Evolutionary conservation across 2,329 filamentous ascomycete species (phyloP).

Genomic region (Thielaviopsis ethacetica): DNA sequence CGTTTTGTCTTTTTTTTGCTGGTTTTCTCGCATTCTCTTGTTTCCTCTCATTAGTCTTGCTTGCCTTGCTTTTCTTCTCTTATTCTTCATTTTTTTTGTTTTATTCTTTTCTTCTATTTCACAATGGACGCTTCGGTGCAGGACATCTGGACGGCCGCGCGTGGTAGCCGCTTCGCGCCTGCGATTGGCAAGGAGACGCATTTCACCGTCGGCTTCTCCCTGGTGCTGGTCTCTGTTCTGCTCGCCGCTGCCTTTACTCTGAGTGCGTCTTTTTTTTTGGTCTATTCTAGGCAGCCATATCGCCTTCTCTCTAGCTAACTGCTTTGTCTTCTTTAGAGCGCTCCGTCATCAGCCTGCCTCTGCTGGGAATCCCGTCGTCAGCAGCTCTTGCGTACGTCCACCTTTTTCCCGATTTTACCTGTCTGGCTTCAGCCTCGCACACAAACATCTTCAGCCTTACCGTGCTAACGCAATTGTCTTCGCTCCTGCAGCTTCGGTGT

Average conservation of each 20-base stretch:
- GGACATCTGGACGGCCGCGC: conserved; percentile 86
- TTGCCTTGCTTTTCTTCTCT: neutral
- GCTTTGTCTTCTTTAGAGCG: conserved; percentile 42
- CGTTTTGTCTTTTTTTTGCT: too few species aligned
- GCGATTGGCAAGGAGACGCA: conserved; percentile 67
- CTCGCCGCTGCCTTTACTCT: conserved; percentile 69
- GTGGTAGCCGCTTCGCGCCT: conserved; percentile 70
- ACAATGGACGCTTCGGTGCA: conserved; percentile 67
- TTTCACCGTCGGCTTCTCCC: conserved; percentile 61
- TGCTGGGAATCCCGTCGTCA: conserved; percentile 75
- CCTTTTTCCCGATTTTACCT: neutral
- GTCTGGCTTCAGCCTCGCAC: neutral
- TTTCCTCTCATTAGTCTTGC: too few species aligned
- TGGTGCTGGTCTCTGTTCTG: conserved; percentile 56
- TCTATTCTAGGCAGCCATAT: neutral
- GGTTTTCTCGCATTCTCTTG: too few species aligned
- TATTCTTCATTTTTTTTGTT: neutral
- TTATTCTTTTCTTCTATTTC: conserved; percentile 15
- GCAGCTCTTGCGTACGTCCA: conserved; percentile 68
- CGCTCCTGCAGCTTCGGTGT: conserved; percentile 57
- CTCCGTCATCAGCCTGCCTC: conserved; percentile 56
- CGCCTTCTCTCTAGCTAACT: neutral
- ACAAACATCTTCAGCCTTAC: conserved; percentile 10
- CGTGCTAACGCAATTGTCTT: conserved; percentile 13
- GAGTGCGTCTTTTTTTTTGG: conserved; percentile 38